A percentile compares a stretch with the other conserved stretches of the same genome.
Evolutionary conservation across 2,329 filamentous ascomycete species (phyloP).

Genomic region (Boeremia lycopersici): DNA sequence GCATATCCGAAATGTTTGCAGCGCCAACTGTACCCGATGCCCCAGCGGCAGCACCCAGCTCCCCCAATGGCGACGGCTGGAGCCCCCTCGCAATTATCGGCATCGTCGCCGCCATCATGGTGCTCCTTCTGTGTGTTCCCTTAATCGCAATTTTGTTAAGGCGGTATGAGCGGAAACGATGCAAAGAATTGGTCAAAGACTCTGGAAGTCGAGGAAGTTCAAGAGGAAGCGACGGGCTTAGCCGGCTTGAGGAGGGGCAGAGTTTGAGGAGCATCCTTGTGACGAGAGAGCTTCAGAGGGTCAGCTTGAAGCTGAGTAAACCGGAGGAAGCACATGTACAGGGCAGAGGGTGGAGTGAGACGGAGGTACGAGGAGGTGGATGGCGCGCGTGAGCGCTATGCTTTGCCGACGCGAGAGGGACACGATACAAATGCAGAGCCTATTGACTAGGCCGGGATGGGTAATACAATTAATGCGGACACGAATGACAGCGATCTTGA

Average conservation of each 20-base stretch:
- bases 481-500: background rate
- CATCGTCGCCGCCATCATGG: slow-evolving; percentile 28
- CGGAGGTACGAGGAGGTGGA: slow-evolving; percentile 23
- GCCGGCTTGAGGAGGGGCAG: slow-evolving; percentile 17
- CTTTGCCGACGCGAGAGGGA: background rate
- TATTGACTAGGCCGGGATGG: background rate
- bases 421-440: background rate
- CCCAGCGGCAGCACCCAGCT: slow-evolving; percentile 13
- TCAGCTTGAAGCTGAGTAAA: slow-evolving; percentile 24
- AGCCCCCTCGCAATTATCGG: slow-evolving; percentile 29
- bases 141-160: slow-evolving; percentile 27
- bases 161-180: slow-evolving; percentile 27
- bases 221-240: slow-evolving; percentile 12
- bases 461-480: slow-evolving; percentile 2
- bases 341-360: slow-evolving; percentile 25
- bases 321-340: slow-evolving; percentile 21
- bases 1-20: background rate
- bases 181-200: slow-evolving; percentile 23
- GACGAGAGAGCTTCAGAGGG: slow-evolving; percentile 29
- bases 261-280: slow-evolving; percentile 31
- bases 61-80: slow-evolving; percentile 21
- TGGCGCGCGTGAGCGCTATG: slow-evolving; percentile 5
- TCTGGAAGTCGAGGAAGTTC: slow-evolving; percentile 11
- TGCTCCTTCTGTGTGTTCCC: slow-evolving; percentile 26
- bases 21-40: slow-evolving; percentile 16